These are phyloP conservation scores for Rubroboletus pulcherrimus DNA, from an alignment of 768 basidiomycete genomes.

Conservation along the genomic window DNA sequence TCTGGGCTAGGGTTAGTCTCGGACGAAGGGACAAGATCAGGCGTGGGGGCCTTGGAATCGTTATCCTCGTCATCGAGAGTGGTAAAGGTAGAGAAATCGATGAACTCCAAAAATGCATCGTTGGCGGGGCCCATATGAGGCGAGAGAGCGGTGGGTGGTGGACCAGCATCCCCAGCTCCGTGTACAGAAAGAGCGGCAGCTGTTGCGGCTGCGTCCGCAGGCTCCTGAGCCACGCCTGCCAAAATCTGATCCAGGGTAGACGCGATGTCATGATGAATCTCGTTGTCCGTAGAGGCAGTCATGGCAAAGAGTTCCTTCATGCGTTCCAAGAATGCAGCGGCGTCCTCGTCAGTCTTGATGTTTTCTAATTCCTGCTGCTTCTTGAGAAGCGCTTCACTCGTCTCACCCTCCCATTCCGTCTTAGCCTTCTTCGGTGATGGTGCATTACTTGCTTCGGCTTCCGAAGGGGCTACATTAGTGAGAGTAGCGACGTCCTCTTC, in stretches of 20 bases:
- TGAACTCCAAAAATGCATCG: conserved; percentile 45
- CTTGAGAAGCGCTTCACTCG: conserved; percentile 47
- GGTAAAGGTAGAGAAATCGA: conserved; percentile 66
- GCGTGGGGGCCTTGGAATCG: conserved; percentile 65
- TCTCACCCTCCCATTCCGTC: conserved; percentile 65
- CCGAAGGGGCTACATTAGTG: conserved; percentile 31
- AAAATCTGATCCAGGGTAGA: conserved; percentile 62
- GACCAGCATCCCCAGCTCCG: conserved; percentile 27
- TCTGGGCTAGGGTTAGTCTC: conserved; percentile 78
- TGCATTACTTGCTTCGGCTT: conserved; percentile 37
- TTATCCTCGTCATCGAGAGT: conserved; percentile 55
- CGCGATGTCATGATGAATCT: conserved; percentile 45
- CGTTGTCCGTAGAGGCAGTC: conserved; percentile 38
- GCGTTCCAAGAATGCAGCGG: conserved; percentile 55
- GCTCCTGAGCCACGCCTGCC: conserved; percentile 50
- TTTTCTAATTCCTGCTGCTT: conserved; percentile 37
- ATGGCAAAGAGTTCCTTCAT: conserved; percentile 62
- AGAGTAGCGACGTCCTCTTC: conserved; percentile 32
- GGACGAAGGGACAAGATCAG: conserved; percentile 65
- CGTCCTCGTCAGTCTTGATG: conserved; percentile 67
- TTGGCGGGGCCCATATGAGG: conserved; percentile 36
- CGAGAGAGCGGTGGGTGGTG: conserved; percentile 32
- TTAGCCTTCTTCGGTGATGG: conserved; percentile 72
- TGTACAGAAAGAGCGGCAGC: conserved; percentile 26
- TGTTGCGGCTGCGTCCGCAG: conserved; percentile 31